A percentile compares a stretch with the other conserved stretches of the same genome.
Evolutionary conservation across 768 basidiomycete species (phyloP).

Genomic region (Crepidotus variabilis): DNA sequence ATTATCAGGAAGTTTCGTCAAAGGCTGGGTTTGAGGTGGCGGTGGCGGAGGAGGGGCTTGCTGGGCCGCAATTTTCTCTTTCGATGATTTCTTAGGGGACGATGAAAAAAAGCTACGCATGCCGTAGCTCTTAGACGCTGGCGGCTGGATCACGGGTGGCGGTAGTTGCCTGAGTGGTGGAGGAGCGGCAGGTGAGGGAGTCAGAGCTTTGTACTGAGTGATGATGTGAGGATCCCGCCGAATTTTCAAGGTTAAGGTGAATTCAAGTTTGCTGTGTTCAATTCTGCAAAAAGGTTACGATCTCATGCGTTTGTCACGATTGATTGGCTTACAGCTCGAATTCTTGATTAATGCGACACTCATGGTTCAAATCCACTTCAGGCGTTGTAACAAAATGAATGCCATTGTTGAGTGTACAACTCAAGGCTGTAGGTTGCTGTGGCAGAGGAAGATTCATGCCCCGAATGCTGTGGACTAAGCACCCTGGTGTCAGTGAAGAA

Average conservation of each 20-base stretch:
- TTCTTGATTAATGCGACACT: constrained; percentile 77
- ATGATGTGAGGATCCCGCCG: constrained; percentile 83
- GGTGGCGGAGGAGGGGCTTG: constrained; percentile 37
- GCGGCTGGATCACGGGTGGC: constrained; percentile 36
- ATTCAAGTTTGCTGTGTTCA: constrained; percentile 92
- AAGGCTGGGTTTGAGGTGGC: constrained; percentile 29
- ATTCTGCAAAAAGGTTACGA: constrained; percentile 44
- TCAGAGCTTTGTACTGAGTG: constrained; percentile 67
- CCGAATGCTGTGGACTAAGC: constrained; percentile 70
- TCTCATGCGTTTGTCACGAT: background rate
- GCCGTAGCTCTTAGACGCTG: constrained; percentile 52
- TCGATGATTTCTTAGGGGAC: constrained; percentile 63
- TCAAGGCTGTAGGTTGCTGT: constrained; percentile 65
- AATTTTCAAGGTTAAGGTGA: constrained; percentile 86
- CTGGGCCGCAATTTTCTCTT: constrained; percentile 40
- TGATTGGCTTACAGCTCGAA: constrained; percentile 72
- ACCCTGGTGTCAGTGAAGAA: constrained; percentile 9
- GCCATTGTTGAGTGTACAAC: constrained; percentile 92
- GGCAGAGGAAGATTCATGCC: constrained; percentile 78
- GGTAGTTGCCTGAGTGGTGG: constrained; percentile 25
- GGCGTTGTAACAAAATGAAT: constrained; percentile 95
- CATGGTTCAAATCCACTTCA: constrained; percentile 54
- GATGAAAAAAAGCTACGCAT: constrained; percentile 76
- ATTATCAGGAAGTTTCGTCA: constrained; percentile 57
- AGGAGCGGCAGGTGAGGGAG: constrained; percentile 34